Evolutionary conservation across 495 filamentous ascomycete species (phyloP).

Genomic region (Aspergillus biplanus): DNA sequence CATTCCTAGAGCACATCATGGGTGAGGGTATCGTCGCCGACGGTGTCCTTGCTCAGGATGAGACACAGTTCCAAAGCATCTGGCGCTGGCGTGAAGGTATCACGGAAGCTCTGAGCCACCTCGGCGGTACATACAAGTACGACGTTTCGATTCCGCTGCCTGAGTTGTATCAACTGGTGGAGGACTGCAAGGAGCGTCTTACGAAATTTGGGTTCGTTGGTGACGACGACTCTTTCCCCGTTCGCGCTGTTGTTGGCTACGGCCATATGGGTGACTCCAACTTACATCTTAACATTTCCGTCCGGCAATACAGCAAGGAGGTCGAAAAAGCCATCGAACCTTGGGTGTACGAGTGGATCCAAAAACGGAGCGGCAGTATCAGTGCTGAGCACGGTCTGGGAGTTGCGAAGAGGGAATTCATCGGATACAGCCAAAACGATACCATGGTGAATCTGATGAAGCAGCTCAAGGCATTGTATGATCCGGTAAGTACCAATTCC

Average conservation of each 20-base stretch:
- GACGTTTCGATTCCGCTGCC: constrained; percentile 90
- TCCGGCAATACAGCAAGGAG: constrained; percentile 78
- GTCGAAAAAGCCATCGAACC: constrained; percentile 92
- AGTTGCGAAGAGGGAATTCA: constrained; percentile 90
- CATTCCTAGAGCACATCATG: constrained; percentile 91
- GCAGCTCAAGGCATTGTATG: constrained; percentile 87
- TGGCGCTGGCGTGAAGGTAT: constrained; percentile 96
- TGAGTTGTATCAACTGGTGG: constrained; percentile 87
- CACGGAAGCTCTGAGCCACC: constrained; percentile 83
- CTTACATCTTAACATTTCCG: constrained; percentile 86
- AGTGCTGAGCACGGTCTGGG: constrained; percentile 96
- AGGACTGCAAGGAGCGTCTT: constrained; percentile 74
- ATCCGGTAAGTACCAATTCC: constrained; percentile 70
- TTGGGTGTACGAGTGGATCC: constrained; percentile 97
- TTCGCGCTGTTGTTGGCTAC: constrained; percentile 89
- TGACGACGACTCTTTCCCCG: constrained; percentile 75
- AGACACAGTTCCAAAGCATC: constrained; percentile 81
- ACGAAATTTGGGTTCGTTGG: constrained; percentile 74
- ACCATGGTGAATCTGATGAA: constrained; percentile 90
- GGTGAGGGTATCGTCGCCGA: constrained; percentile 80
- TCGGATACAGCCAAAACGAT: constrained; percentile 87
- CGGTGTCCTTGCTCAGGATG: constrained; percentile 87
- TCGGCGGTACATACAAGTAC: constrained; percentile 97
- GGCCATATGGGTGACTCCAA: constrained; percentile 98
- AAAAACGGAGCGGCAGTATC: constrained; percentile 82